Percentiles rank a stretch among this genome's conserved stretches.
Conservation (phyloP, 2,329 filamentous ascomycete genomes). For the Bipolaris sorokiniana region DNA sequence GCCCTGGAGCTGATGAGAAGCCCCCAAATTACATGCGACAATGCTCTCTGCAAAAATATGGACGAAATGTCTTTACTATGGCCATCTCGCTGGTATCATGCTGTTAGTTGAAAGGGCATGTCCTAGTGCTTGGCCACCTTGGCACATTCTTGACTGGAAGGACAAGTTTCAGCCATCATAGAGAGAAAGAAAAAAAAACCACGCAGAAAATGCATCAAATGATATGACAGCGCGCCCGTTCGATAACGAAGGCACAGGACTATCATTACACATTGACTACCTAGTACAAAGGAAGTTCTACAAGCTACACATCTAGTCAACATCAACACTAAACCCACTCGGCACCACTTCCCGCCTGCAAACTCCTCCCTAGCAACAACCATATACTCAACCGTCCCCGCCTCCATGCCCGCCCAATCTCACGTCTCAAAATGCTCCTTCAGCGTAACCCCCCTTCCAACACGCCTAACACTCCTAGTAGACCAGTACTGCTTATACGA, state of each 20-base stretch:
- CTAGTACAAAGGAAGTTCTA: no score
- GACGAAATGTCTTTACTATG: neutral
- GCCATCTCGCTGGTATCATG: neutral
- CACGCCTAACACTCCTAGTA: conserved; percentile 57
- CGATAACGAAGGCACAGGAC: no score
- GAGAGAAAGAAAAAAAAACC: no score
- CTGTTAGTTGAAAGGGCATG: no score
- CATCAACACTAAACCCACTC: conserved; percentile 16
- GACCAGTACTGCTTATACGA: conserved; percentile 63
- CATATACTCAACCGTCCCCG: conserved; percentile 17
- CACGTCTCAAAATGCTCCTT: conserved; percentile 40
- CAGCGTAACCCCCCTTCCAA: conserved; percentile 49
- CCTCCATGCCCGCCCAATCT: conserved; percentile 17
- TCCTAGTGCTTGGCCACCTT: no score
- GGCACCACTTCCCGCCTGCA: conserved; percentile 9
- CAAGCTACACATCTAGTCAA: conserved; percentile 4
- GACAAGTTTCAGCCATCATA: no score
- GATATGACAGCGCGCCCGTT: no score
- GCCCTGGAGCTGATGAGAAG: no score
- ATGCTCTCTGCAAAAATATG: neutral
- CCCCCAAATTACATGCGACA: neutral
- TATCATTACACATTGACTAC: no score
- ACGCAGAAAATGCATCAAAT: no score
- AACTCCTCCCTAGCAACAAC: conserved; percentile 13
- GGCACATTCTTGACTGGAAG: no score